Base-by-base conservation (phyloP, 176 grass and related monocot species). In the Cenchrus americanus region DNA sequence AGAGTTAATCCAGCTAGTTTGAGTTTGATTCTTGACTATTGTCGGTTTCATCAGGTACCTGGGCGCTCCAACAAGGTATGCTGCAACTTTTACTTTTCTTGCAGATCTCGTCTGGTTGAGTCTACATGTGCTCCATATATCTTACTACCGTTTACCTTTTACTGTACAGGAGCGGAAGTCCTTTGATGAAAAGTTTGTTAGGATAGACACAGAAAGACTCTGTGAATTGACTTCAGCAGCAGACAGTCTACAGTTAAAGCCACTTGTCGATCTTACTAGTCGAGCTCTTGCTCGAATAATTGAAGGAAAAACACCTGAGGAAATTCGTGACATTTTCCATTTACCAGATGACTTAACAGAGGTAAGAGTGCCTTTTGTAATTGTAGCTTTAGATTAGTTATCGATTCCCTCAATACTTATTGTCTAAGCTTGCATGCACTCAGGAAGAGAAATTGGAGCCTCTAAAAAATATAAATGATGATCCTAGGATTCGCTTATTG, bases 381-480 rank as follows among this genome's bases (percentile, higher is more conserved):
- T 44, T 77, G 14, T 83, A 51, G 18, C 71, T 85, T 65, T 68
- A 27, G 10, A 9, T 24, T 24, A 24, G 58, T 24, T 63, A n/a
- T 70, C n/a, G 8, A 51, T 76, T 42, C 78, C 21, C 68, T 66
- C 40, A 21, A 69, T 79, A 57, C 79, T 91, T 85, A 80, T 49
- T 73, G 4, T 76, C 12, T 52, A 74, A 58, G 68, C 60, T 92
- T 86, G 2, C 55, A 46, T 90, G 18, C 82, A 85, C 85, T 59
- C 89, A 99, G 97, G 97, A 99, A 91, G 97, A 99, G 90, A 99
- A 99, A 87, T 92, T 99, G 84, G 97, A 99, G 84, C 97, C 97
- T 43, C 79, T 99, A 71, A 99, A 99, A 80, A 99, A 99, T 91
- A 83, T 92, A 85, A 99, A 96, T 71, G 97, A 96, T 79, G 97